These are phyloP conservation scores for Nicotiana paniculata DNA, from an alignment of 257 asterid species.

Conservation along the genomic window DNA sequence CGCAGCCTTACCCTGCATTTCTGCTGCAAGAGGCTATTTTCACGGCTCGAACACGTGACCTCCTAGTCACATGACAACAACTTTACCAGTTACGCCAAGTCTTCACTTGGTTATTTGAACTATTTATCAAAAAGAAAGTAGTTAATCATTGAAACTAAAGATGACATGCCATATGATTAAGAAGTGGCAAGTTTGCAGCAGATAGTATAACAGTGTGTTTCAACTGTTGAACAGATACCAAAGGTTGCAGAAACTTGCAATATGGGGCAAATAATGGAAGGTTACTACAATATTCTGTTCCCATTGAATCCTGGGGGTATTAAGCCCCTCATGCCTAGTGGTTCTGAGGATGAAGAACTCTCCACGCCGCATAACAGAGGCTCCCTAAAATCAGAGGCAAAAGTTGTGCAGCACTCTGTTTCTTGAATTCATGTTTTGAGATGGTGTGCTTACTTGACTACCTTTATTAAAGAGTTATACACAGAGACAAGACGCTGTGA, in stretches of 20 bases:
- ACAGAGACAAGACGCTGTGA: neutral
- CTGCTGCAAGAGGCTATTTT: no score
- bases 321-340: constrained; percentile 53
- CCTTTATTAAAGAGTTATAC: no score
- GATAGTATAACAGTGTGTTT: neutral
- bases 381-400: constrained; percentile 18
- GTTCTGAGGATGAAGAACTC: constrained; percentile 45
- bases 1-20: no score
- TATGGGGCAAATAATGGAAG: constrained; percentile 69
- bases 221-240: constrained; percentile 54
- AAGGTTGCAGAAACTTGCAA: constrained; percentile 88
- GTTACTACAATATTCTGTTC: constrained; percentile 76
- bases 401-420: constrained; percentile 17
- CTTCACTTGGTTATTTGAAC: neutral
- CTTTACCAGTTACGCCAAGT: no score
- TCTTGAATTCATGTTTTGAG: constrained; percentile 7
- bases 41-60: no score
- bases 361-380: constrained; percentile 52
- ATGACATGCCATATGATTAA: neutral
- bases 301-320: constrained; percentile 87
- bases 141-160: neutral
- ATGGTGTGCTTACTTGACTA: no score
- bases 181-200: neutral
- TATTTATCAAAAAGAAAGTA: neutral
- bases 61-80: no score